phyloP scores from a whole-genome alignment of 176 grass and related monocot species.

The Ensete glaucum region DNA sequence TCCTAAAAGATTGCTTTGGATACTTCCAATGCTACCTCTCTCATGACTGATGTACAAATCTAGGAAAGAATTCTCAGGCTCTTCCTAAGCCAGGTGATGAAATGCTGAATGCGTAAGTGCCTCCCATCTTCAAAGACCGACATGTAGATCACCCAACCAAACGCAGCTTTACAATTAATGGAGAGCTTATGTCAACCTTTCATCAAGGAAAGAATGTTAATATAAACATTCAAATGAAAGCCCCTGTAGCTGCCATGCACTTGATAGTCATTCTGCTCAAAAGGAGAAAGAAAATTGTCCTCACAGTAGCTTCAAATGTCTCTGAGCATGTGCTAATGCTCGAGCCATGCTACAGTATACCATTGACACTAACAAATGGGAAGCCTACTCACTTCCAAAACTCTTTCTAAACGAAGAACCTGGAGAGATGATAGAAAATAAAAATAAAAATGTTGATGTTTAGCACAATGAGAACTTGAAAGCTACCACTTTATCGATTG shows the following conservation, averaged over 20 bases:
- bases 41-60: neutral
- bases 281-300: neutral
- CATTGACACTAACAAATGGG: neutral
- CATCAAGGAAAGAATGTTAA: neutral
- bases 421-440: slow-evolving; percentile 16
- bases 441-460: slow-evolving; percentile 16
- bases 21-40: neutral
- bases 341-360: neutral
- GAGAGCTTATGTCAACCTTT: neutral
- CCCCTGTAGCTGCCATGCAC: neutral
- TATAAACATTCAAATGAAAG: neutral
- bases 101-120: neutral
- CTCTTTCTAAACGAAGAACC: slow-evolving; percentile 23
- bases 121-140: neutral
- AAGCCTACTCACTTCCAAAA: slow-evolving; percentile 10
- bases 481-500: neutral
- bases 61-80: neutral
- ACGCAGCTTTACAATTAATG: neutral
- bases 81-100: neutral
- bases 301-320: neutral
- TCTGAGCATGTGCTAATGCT: neutral
- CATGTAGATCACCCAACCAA: neutral
- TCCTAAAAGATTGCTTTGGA: neutral
- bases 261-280: neutral
- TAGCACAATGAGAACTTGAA: neutral